Conservation (phyloP, 352 stramenopile genomes). For the Phytophthora capsici region DNA sequence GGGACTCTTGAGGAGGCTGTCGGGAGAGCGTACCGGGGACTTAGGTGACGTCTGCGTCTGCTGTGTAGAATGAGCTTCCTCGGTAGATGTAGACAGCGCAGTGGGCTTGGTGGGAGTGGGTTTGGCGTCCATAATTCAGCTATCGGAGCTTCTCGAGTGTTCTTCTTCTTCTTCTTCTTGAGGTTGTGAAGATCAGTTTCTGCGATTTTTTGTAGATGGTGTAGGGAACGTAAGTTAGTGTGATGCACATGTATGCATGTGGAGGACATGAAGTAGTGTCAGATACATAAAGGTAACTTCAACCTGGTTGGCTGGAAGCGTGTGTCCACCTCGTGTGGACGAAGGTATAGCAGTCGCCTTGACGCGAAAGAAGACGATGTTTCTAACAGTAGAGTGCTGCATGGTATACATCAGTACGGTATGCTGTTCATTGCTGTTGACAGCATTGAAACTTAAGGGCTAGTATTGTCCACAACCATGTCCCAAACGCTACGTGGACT, state of each 20-base stretch:
- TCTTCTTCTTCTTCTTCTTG: constrained; percentile 17
- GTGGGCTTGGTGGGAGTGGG: constrained; percentile 5
- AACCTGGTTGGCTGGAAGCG: background rate
- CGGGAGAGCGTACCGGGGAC: constrained; percentile 27
- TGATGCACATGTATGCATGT: background rate
- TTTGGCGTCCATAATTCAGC: constrained; percentile 21
- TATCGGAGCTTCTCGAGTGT: too few relatives aligned
- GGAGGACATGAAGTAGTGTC: background rate
- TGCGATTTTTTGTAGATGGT: constrained; percentile 14
- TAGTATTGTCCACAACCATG: too few relatives aligned
- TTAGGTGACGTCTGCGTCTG: constrained; percentile 3
- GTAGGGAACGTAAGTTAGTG: background rate
- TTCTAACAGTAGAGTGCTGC: too few relatives aligned
- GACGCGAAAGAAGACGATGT: constrained; percentile 5
- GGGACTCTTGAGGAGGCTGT: constrained; percentile 49
- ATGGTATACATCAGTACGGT: too few relatives aligned
- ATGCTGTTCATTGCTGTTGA: background rate
- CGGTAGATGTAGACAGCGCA: background rate
- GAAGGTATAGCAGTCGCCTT: background rate
- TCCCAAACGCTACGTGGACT: too few relatives aligned
- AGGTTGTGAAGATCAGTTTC: constrained; percentile 7
- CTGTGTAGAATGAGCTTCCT: background rate
- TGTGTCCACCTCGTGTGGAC: background rate
- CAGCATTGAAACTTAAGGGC: background rate
- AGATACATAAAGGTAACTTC: constrained; percentile 5